These are phyloP conservation scores for Zygotorulaspora florentina DNA, from an alignment of 805 yeast species.

Conservation along the genomic window DNA sequence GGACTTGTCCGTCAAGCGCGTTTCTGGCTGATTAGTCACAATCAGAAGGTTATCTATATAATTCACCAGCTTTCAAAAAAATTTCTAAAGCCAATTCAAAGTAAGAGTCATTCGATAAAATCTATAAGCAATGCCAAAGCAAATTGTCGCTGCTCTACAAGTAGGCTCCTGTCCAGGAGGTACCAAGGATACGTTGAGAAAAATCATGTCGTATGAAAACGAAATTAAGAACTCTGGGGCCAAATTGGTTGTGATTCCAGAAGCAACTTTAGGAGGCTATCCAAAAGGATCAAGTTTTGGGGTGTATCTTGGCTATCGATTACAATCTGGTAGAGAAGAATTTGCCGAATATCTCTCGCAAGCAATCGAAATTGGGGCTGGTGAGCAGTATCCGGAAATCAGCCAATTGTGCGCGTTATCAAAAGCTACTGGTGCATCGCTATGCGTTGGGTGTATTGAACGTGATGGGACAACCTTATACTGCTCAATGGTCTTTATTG, in stretches of 20 bases:
- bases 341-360: constrained; percentile 36
- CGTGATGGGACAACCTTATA: constrained; percentile 38
- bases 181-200: constrained; percentile 37
- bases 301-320: constrained; percentile 41
- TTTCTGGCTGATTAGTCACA: not conserved
- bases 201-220: constrained; percentile 38
- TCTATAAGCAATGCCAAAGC: constrained; percentile 21
- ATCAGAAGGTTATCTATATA: not conserved
- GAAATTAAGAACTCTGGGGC: constrained; percentile 34
- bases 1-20: not conserved
- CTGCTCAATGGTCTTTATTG: constrained; percentile 41
- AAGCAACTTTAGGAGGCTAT: constrained; percentile 45
- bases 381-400: constrained; percentile 31
- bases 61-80: not conserved
- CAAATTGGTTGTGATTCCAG: constrained; percentile 43
- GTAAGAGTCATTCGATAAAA: no score
- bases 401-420: constrained; percentile 35
- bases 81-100: constrained; percentile 8
- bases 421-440: constrained; percentile 34
- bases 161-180: constrained; percentile 40
- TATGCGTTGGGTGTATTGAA: constrained; percentile 42
- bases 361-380: constrained; percentile 37
- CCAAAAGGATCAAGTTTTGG: constrained; percentile 45
- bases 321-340: constrained; percentile 41
- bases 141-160: constrained; percentile 42